A percentile compares a stretch with the other conserved stretches of the same genome.
Conservation (phyloP, 1,284 basidiomycete genomes). For the Papiliotrema laurentii region DNA sequence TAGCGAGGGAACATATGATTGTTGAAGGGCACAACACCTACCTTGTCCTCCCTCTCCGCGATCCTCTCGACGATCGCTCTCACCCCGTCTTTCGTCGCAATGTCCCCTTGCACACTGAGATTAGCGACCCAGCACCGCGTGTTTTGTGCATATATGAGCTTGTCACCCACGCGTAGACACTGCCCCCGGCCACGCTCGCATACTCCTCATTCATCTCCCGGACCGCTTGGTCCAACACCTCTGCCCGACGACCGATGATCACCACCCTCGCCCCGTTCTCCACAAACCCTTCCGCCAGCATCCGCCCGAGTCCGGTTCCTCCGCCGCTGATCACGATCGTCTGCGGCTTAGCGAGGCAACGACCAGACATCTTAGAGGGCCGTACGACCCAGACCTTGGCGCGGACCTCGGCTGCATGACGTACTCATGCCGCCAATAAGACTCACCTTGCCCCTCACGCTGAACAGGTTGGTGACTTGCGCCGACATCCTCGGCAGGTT, state of each 20-base stretch:
- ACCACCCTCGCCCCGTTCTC: slow-evolving; percentile 47
- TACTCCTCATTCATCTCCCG: slow-evolving; percentile 28
- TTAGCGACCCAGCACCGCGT: too few relatives aligned
- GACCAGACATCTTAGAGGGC: too few relatives aligned
- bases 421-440: background rate
- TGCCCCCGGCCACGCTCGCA: slow-evolving; percentile 14
- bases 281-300: slow-evolving; percentile 25
- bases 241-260: slow-evolving; percentile 44
- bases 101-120: slow-evolving; percentile 42
- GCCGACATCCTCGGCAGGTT: too few relatives aligned
- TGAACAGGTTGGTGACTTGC: background rate
- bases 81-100: slow-evolving; percentile 38
- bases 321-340: slow-evolving; percentile 1
- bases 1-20: background rate
- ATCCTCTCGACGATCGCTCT: slow-evolving; percentile 33
- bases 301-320: slow-evolving; percentile 1
- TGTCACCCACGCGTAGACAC: slow-evolving; percentile 16
- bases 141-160: background rate
- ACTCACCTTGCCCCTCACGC: background rate
- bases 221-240: slow-evolving; percentile 39
- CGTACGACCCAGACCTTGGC: background rate
- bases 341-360: too few relatives aligned
- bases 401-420: background rate
- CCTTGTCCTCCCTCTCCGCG: slow-evolving; percentile 21
- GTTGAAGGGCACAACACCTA: too few relatives aligned